phyloP scores from a whole-genome alignment of 768 basidiomycete genomes.

The Astraeus odoratus region DNA sequence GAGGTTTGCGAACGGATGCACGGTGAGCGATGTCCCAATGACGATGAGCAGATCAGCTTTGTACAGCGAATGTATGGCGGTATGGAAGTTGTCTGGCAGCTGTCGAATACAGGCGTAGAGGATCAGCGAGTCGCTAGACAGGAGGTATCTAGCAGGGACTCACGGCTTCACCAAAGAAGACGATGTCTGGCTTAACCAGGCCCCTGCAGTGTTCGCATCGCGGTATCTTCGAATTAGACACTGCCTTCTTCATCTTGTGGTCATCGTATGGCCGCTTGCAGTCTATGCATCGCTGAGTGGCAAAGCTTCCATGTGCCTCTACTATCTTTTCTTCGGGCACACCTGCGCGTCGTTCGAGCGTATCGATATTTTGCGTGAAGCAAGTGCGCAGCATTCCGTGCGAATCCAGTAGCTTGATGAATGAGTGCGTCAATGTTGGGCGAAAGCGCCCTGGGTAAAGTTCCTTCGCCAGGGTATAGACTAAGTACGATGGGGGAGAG shows the following conservation, averaged over 20 bases:
- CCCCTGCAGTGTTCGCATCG: conserved; percentile 63
- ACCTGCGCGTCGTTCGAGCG: conserved; percentile 80
- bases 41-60: conserved; percentile 84
- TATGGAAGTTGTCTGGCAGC: conserved; percentile 70
- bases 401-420: conserved; percentile 72
- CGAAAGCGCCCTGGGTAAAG: conserved; percentile 87
- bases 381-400: conserved; percentile 65
- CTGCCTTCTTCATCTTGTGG: conserved; percentile 58
- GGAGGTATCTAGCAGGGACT: conserved; percentile 20
- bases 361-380: conserved; percentile 92
- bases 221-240: conserved; percentile 52
- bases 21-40: conserved; percentile 84
- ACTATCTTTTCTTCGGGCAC: conserved; percentile 69
- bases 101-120: conserved; percentile 20
- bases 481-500: conserved; percentile 25
- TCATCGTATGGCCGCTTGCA: conserved; percentile 57
- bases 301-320: conserved; percentile 97
- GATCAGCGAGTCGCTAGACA: not conserved
- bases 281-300: conserved; percentile 73
- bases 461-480: conserved; percentile 90
- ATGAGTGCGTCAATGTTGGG: conserved; percentile 86
- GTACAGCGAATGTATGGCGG: conserved; percentile 42
- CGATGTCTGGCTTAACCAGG: conserved; percentile 88
- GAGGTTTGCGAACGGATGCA: conserved; percentile 83
- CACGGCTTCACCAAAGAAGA: conserved; percentile 84